Percentiles rank a stretch among this genome's conserved stretches.
phyloP scores from a whole-genome alignment of 441 rosid species.

The Sinapis alba region DNA sequence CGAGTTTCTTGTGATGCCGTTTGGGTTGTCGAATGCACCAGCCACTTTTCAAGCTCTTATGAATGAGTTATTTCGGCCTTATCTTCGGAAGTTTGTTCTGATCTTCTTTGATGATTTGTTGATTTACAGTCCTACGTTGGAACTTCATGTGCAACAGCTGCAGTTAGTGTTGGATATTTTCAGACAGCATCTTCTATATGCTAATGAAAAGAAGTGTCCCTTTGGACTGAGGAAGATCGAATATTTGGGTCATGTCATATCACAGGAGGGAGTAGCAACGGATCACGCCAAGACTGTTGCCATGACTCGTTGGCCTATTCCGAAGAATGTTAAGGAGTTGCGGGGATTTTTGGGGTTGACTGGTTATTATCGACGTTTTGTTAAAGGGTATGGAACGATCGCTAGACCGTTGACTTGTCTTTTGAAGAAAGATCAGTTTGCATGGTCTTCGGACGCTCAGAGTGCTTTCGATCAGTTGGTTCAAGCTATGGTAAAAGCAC shows the following conservation, averaged over 20 bases:
- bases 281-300: not conserved
- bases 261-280: not conserved
- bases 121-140: not conserved
- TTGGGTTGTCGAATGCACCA: not conserved
- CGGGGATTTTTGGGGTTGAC: not conserved
- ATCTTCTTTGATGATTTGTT: not conserved
- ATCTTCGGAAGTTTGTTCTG: not conserved
- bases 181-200: not conserved
- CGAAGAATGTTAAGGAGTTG: not conserved
- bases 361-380: not conserved
- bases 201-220: not conserved
- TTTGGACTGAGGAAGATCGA: not conserved
- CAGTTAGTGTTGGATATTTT: not conserved
- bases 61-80: not conserved
- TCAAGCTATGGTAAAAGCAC: not conserved
- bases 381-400: not conserved
- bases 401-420: not conserved
- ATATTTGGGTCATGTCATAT: not conserved
- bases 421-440: not conserved
- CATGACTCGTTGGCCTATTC: not conserved
- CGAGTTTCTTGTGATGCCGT: not conserved
- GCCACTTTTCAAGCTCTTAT: not conserved
- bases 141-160: not conserved
- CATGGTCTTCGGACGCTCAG: not conserved
- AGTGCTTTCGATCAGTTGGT: not conserved